Evolutionary conservation across 2,329 filamentous ascomycete species (phyloP), one percentile per base, ranked within the genome.

Genomic region (Fonsecaea nubica): DNA sequence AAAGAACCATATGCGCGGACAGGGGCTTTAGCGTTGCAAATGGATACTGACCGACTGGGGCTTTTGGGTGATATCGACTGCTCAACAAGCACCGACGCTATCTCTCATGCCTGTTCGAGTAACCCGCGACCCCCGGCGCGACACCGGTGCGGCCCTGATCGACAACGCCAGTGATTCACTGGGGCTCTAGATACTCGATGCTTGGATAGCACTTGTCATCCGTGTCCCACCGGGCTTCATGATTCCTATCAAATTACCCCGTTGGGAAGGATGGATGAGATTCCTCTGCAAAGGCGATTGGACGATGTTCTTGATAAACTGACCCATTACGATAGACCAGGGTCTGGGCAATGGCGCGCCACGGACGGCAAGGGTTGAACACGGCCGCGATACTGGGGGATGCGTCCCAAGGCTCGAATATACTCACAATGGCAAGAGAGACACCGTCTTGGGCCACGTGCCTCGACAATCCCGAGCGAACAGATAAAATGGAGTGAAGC

Each of bases 51-150:
- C 9, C 21, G 8, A 10, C 8, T 3, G n/a, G 3, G n/a, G 42
- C 42, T 21, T 21, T 48, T n/a, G 8, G 8, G 10, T 10, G 42
- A 48, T 21, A 21, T 18, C 42, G 10, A 32, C 8, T 10, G n/a
- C 42, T 48, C n/a, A 25, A 25, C 2, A 25, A 25, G 25, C 25
- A 18, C 42, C 21, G 18, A 21, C 58, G n/a, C 35, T 35, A 54
- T 53, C 59, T 62, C 59, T 62, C 59, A 54, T 62, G 59, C 59
- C 59, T 62, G 48, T 54, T 54, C 25, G 12, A 35, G 59, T 55
- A 54, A 62, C 18, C 32, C 13, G 33, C n/a, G 35, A 42, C 56
- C 38, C 4, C 3, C 56, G n/a, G 9, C 33, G 38, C 38, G 42
- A 38, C 18, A 38, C 13, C 13, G 18, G 25, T 25, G 40, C 40